Base-by-base conservation (phyloP, 2,329 filamentous ascomycete genomes). In the Aureobasidium leucospermi region DNA sequence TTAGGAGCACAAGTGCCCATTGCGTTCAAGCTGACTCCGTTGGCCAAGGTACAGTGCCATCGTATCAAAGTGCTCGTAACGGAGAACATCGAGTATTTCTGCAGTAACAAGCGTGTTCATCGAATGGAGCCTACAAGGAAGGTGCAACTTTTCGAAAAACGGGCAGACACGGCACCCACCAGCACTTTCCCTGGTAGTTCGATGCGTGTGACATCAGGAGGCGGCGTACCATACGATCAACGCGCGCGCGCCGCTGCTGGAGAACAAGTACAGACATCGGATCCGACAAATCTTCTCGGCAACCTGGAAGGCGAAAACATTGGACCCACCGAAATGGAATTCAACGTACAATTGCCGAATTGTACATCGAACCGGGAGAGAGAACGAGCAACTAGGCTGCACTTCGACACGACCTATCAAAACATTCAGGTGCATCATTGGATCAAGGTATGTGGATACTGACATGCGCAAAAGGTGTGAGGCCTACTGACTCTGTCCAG, bases 361-460 rank as follows among this genome's bases (percentile, higher is more conserved):
- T 96, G 92, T 69, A 85, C 89, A 66, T 86, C 87, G 69, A 92
- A 95, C 87, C 81, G 77, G 65, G 84, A 88, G 23, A 88, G 86
- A 67, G 86, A 92, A 68, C 79, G 81, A 63, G 69, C 73, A 29
- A 80, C 83, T 61, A 82, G 84, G 61, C 75, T 96, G 61, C 88
- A 96, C 70, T 93, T 93, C 57, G 91, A 96, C 70, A 96, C 90
- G 58, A 96, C 90, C 60, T 96, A 93, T 79, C 88, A 90, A 69
- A 95, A 95, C 63, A 93, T 96, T 56, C 90, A 94, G 67, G 91
- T 96, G 58, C 90, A 90, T 70, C 92, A 96, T 71, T 96, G 91
- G 91, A 96, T 96, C 73, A 96, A 96, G 83, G 90, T 90, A 76
- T 63, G 80, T 68, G 51, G 3, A 48, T 28, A 67, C 60, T 68